phyloP scores from a whole-genome alignment of 805 yeast species.

The Zygoascus biomembranicola region DNA sequence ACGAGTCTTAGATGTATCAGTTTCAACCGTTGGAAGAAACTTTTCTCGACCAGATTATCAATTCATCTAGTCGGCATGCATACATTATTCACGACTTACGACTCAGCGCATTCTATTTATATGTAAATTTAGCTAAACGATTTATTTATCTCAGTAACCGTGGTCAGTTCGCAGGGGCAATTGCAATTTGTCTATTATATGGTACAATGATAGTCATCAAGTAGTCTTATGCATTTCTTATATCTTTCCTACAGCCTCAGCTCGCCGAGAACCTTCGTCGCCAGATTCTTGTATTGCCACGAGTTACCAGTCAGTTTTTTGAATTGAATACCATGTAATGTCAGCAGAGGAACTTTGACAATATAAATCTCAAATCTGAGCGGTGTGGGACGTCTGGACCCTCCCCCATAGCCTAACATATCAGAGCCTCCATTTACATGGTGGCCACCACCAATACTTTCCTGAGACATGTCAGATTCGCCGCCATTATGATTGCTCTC shows the following conservation, averaged over 20 bases:
- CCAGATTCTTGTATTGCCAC: constrained; percentile 89
- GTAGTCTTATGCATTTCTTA: neutral
- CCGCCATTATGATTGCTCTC: constrained; percentile 14
- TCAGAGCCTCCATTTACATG: constrained; percentile 27
- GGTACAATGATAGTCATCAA: neutral
- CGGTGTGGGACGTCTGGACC: constrained; percentile 36
- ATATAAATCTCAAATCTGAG: constrained; percentile 84
- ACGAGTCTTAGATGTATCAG: constrained; percentile 18
- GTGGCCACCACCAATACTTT: constrained; percentile 14
- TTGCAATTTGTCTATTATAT: neutral
- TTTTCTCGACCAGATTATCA: neutral
- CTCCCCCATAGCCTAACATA: constrained; percentile 26
- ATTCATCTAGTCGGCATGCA: neutral
- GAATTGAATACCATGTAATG: constrained; percentile 89
- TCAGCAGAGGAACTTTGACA: constrained; percentile 76
- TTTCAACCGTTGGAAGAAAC: constrained; percentile 10
- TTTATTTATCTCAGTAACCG: neutral
- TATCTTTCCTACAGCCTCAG: constrained; percentile 43
- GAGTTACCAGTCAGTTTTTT: constrained; percentile 90
- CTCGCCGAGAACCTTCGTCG: constrained; percentile 71
- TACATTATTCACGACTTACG: neutral
- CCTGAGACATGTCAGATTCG: constrained; percentile 26
- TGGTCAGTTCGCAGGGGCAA: neutral
- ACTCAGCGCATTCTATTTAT: neutral
- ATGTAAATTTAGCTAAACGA: neutral